A percentile compares a stretch with the other conserved stretches of the same genome.
phyloP scores from a whole-genome alignment of 345 rosid species.

The Psidium friedrichsthalianum region DNA sequence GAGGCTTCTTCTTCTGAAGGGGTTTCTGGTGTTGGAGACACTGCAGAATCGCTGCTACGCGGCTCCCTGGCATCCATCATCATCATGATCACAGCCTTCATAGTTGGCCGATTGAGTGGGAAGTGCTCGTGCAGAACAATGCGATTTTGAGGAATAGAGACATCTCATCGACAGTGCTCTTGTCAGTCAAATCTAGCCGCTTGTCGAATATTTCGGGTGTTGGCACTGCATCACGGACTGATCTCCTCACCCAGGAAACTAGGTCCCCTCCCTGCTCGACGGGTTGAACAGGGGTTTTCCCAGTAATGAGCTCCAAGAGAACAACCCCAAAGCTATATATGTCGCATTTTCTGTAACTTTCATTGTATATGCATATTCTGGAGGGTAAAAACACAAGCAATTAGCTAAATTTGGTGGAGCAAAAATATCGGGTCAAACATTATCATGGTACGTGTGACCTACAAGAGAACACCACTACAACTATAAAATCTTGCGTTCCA shows the following conservation, averaged over 20 bases:
- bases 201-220: slow-evolving; percentile 39
- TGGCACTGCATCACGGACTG: slow-evolving; percentile 32
- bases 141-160: slow-evolving; percentile 61
- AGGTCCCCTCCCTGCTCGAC: slow-evolving; percentile 78
- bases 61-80: slow-evolving; percentile 44
- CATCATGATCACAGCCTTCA: slow-evolving; percentile 75
- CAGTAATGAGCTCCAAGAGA: slow-evolving; percentile 51
- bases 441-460: neutral
- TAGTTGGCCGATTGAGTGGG: slow-evolving; percentile 57
- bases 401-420: neutral
- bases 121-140: slow-evolving; percentile 54
- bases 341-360: slow-evolving; percentile 79
- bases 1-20: slow-evolving; percentile 13
- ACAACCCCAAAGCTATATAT: slow-evolving; percentile 85
- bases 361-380: slow-evolving; percentile 91
- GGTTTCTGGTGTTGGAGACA: slow-evolving; percentile 33
- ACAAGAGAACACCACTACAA: neutral
- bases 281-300: slow-evolving; percentile 70
- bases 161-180: slow-evolving; percentile 43
- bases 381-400: neutral
- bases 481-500: neutral
- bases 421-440: neutral
- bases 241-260: slow-evolving; percentile 64
- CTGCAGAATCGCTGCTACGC: slow-evolving; percentile 7
- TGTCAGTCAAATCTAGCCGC: slow-evolving; percentile 29